Percentiles rank a stretch among this genome's conserved stretches.
Conservation (phyloP, 768 basidiomycete species). For the Dictyophora rubrovolvata region DNA sequence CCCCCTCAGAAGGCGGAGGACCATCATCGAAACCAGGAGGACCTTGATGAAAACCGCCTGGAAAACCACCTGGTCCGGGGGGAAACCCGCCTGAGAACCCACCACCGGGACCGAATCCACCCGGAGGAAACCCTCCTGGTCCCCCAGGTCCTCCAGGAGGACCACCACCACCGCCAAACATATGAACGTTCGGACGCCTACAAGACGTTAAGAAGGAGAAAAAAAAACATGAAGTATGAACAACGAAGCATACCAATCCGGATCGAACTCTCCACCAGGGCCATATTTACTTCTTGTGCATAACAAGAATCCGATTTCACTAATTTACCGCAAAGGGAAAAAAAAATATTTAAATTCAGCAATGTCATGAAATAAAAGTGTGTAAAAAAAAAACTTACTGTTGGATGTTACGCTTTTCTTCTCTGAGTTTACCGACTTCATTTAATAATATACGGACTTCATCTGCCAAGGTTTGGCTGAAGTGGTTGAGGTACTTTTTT, state of each 20-base stretch:
- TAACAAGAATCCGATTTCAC: slow-evolving; percentile 67
- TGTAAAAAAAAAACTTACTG: slow-evolving; percentile 67
- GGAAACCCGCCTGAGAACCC: not conserved
- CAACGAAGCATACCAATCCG: slow-evolving; percentile 44
- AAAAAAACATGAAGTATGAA: slow-evolving; percentile 13
- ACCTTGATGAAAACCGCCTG: not conserved
- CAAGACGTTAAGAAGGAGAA: not conserved
- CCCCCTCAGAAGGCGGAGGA: slow-evolving; percentile 29
- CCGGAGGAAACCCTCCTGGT: not conserved
- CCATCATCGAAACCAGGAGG: not conserved
- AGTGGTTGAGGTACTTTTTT: slow-evolving; percentile 62
- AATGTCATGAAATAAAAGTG: not conserved
- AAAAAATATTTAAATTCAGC: no score
- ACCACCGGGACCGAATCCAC: not conserved
- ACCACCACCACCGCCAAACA: slow-evolving; percentile 20
- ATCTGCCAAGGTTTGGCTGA: slow-evolving; percentile 71
- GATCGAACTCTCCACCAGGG: slow-evolving; percentile 78
- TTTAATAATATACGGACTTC: slow-evolving; percentile 77
- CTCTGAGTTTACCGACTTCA: slow-evolving; percentile 75
- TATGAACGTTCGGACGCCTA: slow-evolving; percentile 33
- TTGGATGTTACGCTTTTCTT: slow-evolving; percentile 68
- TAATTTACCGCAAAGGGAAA: slow-evolving; percentile 24
- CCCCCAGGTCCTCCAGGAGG: slow-evolving; percentile 15
- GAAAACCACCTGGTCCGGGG: slow-evolving; percentile 4
- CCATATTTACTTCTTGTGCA: slow-evolving; percentile 66